A percentile compares a stretch with the other conserved stretches of the same genome.
Evolutionary conservation across 164 flowering plant genomes (phyloP).

Genomic region (Magnolia changhungtana): DNA sequence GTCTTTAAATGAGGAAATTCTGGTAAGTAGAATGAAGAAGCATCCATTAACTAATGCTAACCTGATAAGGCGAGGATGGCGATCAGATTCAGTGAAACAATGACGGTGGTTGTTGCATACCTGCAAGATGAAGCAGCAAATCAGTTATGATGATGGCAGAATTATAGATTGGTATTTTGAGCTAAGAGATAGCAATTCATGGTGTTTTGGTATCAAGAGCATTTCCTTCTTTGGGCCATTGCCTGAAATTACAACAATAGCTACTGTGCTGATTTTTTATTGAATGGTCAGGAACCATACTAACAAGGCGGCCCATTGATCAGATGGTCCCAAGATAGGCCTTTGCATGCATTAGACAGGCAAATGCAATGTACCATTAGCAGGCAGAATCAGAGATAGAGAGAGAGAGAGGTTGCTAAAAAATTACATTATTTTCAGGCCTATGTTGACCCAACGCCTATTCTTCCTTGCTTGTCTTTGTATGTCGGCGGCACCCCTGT

Average conservation of each 20-base stretch:
- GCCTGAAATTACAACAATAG: background rate
- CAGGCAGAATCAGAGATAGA: conserved; percentile 14
- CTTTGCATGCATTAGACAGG: too few relatives aligned
- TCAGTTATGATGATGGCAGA: background rate
- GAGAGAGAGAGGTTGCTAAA: conserved; percentile 10
- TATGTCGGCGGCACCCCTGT: conserved; percentile 51
- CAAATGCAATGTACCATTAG: background rate
- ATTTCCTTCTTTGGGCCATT: background rate
- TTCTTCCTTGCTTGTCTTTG: conserved; percentile 54
- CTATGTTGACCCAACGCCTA: conserved; percentile 47
- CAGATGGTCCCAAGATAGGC: background rate
- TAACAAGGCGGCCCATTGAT: background rate
- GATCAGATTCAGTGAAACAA: conserved; percentile 44
- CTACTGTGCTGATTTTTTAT: background rate
- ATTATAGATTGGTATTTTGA: background rate
- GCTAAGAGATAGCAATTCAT: background rate
- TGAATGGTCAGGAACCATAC: too few relatives aligned
- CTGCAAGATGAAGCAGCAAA: conserved; percentile 33
- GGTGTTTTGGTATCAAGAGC: too few relatives aligned
- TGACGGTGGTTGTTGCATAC: conserved; percentile 39
- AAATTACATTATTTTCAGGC: conserved; percentile 54
- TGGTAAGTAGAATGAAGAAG: background rate
- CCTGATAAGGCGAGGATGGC: conserved; percentile 57
- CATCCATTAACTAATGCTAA: conserved; percentile 12
- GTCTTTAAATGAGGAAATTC: background rate